Conservation (phyloP, 352 stramenopile genomes). For the Blastocystis sp. region DNA sequence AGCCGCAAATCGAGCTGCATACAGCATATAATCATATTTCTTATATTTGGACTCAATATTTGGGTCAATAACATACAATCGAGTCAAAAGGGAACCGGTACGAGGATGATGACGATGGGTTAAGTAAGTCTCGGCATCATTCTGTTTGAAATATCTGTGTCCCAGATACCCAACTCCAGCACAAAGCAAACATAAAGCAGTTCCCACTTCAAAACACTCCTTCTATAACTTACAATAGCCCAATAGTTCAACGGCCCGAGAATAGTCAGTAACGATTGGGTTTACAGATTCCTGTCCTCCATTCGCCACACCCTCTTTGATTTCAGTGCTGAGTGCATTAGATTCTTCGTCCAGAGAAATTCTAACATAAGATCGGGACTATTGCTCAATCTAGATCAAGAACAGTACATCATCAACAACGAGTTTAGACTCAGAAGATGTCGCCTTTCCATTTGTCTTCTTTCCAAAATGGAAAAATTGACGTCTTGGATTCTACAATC, state of each 20-base stretch:
- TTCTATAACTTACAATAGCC: not conserved
- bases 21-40: conserved; percentile 53
- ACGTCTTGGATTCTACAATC: not conserved
- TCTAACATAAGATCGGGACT: not conserved
- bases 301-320: not conserved
- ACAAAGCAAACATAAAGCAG: not conserved
- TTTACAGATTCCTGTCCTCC: not conserved
- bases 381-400: not conserved
- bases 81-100: not conserved
- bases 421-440: not conserved
- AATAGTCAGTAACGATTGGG: too few species aligned
- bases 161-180: not conserved
- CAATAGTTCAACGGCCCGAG: too few species aligned
- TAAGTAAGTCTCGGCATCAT: not conserved
- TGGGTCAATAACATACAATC: not conserved
- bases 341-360: conserved; percentile 18
- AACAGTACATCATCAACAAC: not conserved
- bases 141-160: not conserved
- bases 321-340: not conserved
- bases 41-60: not conserved
- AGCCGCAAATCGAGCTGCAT: conserved; percentile 4
- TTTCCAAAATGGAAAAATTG: not conserved
- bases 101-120: not conserved
- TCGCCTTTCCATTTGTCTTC: not conserved
- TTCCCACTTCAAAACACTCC: not conserved